Evolutionary conservation across 192 early-diverging fungal species (phyloP), one percentile per base, ranked within the genome.

Genomic region (Coemansia sp.): DNA sequence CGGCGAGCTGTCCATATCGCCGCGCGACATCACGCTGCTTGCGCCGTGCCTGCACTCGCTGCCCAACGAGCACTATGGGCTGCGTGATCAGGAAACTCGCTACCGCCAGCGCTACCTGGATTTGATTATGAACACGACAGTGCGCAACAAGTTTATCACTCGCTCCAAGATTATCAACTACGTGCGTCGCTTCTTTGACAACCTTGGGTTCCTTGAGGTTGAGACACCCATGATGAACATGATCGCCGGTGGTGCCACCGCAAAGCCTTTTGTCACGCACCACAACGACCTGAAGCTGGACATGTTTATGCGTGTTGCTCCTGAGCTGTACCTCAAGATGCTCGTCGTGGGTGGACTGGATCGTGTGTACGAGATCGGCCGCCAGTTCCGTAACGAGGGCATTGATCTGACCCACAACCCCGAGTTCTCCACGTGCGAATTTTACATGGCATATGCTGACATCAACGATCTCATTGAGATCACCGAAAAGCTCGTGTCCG

Each of bases 211-310:
- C 85, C 85, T 99, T 56, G 97, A 99, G 84, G 97, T 99, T 53
- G 97, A 99, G 76, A 99, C 97, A n/a, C 97, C 97, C 35, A 98
- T 98, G 95, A 98, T 99, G 95, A 96, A 96, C 87, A 91, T 92
- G 91, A 94, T 97, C 84, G 91, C 92, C 12, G 91, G 91, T 72
- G 96, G 97, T 60, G 96, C 97, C 52, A 96, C 96, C n/a, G 97
- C 97, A 67, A 97, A 95, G 85, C 97, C 97, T 21, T 99, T 99
- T 78, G 81, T 96, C 65, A 99, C 97, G 32, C 96, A 98, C 78
- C 97, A 99, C 88, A 99, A 99, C 81, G 96, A 99, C 72, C 88
- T 99, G 54, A 97, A 98, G 84, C 86, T 96, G 58, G 96, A 99
- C 67, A 85, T 99, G 72, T 98, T 95, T 74, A 96, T 99, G 95